These are phyloP conservation scores for Ettlia oleoabundans DNA, from an alignment of 139 green algal genomes.

Conservation along the genomic window DNA sequence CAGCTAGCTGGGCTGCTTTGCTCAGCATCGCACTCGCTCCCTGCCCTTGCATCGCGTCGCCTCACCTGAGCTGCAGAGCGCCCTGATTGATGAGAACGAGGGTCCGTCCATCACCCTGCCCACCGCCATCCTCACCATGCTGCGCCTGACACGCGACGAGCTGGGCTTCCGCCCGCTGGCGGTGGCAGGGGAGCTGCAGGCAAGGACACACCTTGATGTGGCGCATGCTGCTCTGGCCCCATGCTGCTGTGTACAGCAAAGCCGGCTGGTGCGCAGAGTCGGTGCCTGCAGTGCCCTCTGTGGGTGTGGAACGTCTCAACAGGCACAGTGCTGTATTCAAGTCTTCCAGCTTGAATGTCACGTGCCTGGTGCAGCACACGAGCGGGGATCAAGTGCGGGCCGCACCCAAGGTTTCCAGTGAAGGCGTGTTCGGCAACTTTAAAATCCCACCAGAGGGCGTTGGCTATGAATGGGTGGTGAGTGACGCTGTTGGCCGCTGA, in stretches of 20 bases:
- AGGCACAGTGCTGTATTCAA: too few species aligned
- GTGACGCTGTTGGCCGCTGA: background rate
- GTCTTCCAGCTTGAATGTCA: too few species aligned
- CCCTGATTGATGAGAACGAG: constrained; percentile 24
- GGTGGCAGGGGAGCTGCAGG: constrained; percentile 47
- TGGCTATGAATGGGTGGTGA: constrained; percentile 58
- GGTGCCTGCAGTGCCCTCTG: background rate
- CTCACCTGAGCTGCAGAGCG: constrained; percentile 21
- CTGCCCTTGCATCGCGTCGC: background rate
- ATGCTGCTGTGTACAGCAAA: too few species aligned
- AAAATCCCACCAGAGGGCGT: constrained; percentile 19
- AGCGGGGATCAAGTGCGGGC: constrained; percentile 35
- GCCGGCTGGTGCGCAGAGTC: too few species aligned
- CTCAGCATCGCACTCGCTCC: too few species aligned
- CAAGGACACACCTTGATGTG: background rate
- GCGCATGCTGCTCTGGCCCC: too few species aligned
- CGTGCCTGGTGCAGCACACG: background rate
- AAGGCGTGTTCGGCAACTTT: constrained; percentile 72
- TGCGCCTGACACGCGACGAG: constrained; percentile 74
- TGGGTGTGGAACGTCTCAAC: too few species aligned
- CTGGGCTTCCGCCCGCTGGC: constrained; percentile 64
- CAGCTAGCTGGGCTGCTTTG: too few species aligned
- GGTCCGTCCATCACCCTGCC: background rate
- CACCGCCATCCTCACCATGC: constrained; percentile 44
- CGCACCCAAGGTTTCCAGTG: constrained; percentile 56